Conservation (phyloP, 1,284 basidiomycete genomes). For the Malassezia sp. region DNA sequence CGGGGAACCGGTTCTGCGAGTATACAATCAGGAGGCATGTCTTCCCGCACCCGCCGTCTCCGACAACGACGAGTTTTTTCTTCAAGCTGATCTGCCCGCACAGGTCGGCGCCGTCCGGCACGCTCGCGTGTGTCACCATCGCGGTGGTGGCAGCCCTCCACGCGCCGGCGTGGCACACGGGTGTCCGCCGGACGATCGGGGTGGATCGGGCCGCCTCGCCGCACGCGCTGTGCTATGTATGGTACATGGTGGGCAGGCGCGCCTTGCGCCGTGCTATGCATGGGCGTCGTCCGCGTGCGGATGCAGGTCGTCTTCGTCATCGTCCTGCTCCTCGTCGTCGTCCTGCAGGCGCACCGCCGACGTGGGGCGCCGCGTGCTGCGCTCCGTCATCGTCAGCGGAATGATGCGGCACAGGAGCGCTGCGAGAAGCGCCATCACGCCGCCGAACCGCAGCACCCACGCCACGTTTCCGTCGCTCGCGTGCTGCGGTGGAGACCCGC, state of each 20-base stretch:
- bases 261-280: too few species aligned
- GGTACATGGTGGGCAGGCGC: too few species aligned
- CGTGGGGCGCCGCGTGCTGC: background rate
- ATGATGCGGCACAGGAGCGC: constrained; percentile 26
- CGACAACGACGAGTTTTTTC: constrained; percentile 55
- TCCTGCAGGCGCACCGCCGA: background rate
- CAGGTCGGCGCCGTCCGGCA: background rate
- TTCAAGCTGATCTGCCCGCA: constrained; percentile 24
- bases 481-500: constrained; percentile 22
- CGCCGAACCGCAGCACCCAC: constrained; percentile 87
- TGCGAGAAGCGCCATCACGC: constrained; percentile 50
- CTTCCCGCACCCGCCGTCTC: constrained; percentile 65
- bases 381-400: constrained; percentile 28
- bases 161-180: too few species aligned
- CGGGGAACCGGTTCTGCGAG: constrained; percentile 92
- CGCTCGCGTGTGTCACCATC: background rate
- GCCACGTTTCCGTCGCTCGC: constrained; percentile 53
- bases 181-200: too few species aligned
- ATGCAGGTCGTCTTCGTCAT: background rate
- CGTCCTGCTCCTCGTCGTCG: constrained; percentile 10
- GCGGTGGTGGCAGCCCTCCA: too few species aligned
- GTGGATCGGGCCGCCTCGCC: background rate
- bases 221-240: too few species aligned
- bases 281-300: too few species aligned
- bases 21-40: constrained; percentile 65